These are phyloP conservation scores for Xylaria nigripes DNA, from an alignment of 495 filamentous ascomycete genomes.

Conservation along the genomic window DNA sequence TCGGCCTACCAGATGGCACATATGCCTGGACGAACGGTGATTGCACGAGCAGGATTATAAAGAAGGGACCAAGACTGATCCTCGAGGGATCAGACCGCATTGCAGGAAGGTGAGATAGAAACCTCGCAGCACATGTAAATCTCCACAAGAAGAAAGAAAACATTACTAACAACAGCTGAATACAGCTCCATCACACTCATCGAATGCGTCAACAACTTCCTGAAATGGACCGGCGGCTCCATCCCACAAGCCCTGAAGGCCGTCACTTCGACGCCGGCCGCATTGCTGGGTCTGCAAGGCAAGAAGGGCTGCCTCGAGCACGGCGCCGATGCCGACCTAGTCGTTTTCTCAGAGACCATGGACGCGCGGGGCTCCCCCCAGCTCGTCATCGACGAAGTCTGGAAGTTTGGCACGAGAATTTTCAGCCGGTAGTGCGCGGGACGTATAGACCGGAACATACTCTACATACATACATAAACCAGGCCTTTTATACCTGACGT, in stretches of 20 bases:
- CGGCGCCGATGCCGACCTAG: slow-evolving; percentile 73
- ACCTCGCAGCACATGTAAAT: neutral
- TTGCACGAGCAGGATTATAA: slow-evolving; percentile 47
- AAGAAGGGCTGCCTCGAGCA: slow-evolving; percentile 59
- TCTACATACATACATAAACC: no score
- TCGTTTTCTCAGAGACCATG: slow-evolving; percentile 53
- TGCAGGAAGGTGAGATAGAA: slow-evolving; percentile 49
- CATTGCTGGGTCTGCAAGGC: slow-evolving; percentile 58
- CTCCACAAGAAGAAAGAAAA: neutral
- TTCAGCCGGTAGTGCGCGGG: slow-evolving; percentile 11
- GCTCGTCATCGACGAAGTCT: slow-evolving; percentile 64
- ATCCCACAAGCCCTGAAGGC: slow-evolving; percentile 59
- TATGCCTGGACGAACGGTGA: slow-evolving; percentile 77
- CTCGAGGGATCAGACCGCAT: slow-evolving; percentile 65
- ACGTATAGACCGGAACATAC: neutral
- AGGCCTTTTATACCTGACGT: neutral
- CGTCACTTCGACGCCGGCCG: slow-evolving; percentile 64
- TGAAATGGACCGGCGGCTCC: slow-evolving; percentile 56
- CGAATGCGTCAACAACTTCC: slow-evolving; percentile 75
- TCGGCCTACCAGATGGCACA: slow-evolving; percentile 64
- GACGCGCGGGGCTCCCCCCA: slow-evolving; percentile 36
- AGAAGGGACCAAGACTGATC: slow-evolving; percentile 57
- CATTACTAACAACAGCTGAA: slow-evolving; percentile 13
- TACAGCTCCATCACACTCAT: slow-evolving; percentile 59
- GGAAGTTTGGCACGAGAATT: slow-evolving; percentile 59